Evolutionary conservation across 148 eudicot genomes (phyloP).

Genomic region (Salicornia ramosissima): DNA sequence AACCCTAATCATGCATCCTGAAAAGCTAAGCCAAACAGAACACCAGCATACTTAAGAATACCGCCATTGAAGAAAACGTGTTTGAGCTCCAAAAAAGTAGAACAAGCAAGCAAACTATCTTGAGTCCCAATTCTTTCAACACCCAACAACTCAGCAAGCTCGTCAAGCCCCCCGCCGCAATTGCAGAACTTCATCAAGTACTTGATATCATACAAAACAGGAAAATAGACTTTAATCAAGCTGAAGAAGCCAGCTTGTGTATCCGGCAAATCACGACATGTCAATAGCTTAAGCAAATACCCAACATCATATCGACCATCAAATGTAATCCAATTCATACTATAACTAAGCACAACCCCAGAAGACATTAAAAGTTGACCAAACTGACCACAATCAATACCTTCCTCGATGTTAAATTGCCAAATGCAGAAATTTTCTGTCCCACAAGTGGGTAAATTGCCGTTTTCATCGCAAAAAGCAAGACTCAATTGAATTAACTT

Average conservation of each 20-base stretch:
- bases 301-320: conserved; percentile 50
- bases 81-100: conserved; percentile 39
- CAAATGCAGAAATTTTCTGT: conserved; percentile 39
- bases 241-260: conserved; percentile 36
- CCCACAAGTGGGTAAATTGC: conserved; percentile 43
- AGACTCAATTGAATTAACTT: no score
- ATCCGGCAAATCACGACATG: conserved; percentile 34
- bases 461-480: conserved; percentile 40
- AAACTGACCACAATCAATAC: conserved; percentile 37
- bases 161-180: conserved; percentile 39
- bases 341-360: conserved; percentile 40
- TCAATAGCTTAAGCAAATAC: conserved; percentile 37
- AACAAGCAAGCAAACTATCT: conserved; percentile 44
- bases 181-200: conserved; percentile 48
- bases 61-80: conserved; percentile 43
- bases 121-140: conserved; percentile 39
- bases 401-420: conserved; percentile 43
- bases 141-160: conserved; percentile 44
- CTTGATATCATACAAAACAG: conserved; percentile 40
- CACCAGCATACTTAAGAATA: conserved; percentile 58
- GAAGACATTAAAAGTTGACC: conserved; percentile 47
- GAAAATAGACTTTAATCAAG: conserved; percentile 38
- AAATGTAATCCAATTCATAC: conserved; percentile 38
- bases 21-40: conserved; percentile 46
- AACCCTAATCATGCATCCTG: conserved; percentile 36